Evolutionary conservation across 352 stramenopile genomes (phyloP), one percentile per base, ranked within the genome.

Genomic region (Plasmopara viticola): DNA sequence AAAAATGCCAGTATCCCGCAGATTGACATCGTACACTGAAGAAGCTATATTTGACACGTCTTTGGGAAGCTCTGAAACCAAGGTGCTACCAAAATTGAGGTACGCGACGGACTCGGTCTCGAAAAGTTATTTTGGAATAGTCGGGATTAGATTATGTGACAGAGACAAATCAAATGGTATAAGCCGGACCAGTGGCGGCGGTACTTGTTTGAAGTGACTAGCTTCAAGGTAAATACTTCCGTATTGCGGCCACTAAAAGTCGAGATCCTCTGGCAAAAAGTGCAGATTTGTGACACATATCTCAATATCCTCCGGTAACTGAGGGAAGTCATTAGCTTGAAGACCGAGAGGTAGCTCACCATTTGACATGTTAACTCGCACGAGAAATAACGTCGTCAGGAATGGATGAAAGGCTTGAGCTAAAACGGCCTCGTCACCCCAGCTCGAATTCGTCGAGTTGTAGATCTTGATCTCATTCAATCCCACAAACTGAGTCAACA

Each of bases 281-380:
- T 44, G 62, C 14, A 84, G 40, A 39, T 75, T 83, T 18, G 58
- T 65, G 9, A 53, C 35, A 2, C 35, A 62, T 45, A 83, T 53
- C 34, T 72, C 66, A 9, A 84, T 56, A 30, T 80, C 60, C 2
- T 17, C 10, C n/a, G 61, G 34, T 29, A 15, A 20, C 15, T 17
- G 14, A 0, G 58, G 53, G 1, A 57, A 63, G 12, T 70, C 56
- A 14, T 18, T 17, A 9, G 48, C 44, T 0, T 58, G 34, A 17
- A 53, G 15, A 6, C 51, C 50, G 14, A 49, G 48, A 2, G 44
- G 47, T 14, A 51, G 6, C 25, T 38, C 25, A 10, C 43, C 20
- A 4, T 48, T 35, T 6, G 43, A 15, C 15, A 48, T 14, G 4
- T 18, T 48, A 13, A 41, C 35, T 6, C 35, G 35, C 12, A 41